These are phyloP conservation scores for Teunomyces stri DNA, from an alignment of 805 yeast genomes.

Conservation along the genomic window DNA sequence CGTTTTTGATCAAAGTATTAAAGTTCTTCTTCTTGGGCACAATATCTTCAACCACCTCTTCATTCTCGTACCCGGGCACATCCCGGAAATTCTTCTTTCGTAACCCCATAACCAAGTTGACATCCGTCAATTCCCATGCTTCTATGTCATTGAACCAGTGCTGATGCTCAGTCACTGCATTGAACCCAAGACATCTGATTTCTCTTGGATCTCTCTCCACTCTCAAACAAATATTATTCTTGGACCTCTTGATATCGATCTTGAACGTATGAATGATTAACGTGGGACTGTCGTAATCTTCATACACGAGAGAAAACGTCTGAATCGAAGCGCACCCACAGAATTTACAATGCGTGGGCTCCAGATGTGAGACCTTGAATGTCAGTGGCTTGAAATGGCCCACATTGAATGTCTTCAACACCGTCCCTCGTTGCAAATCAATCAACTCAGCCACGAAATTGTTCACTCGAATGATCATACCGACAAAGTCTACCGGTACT, in stretches of 20 bases:
- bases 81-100: conserved; percentile 27
- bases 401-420: conserved; percentile 59
- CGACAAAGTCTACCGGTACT: conserved; percentile 65
- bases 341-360: conserved; percentile 84
- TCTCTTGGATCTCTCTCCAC: conserved; percentile 93
- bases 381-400: conserved; percentile 60
- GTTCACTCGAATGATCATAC: conserved; percentile 65
- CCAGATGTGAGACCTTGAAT: conserved; percentile 72
- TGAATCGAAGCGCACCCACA: conserved; percentile 86
- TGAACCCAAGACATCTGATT: conserved; percentile 84
- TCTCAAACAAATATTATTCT: conserved; percentile 76
- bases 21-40: conserved; percentile 1
- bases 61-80: conserved; percentile 19
- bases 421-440: conserved; percentile 76
- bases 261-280: conserved; percentile 72
- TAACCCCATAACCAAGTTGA: conserved; percentile 70
- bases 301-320: conserved; percentile 70
- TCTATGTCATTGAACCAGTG: conserved; percentile 67
- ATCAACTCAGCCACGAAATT: conserved; percentile 59
- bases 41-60: conserved; percentile 1
- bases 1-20: conserved; percentile 8
- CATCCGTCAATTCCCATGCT: conserved; percentile 76
- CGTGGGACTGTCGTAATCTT: conserved; percentile 53
- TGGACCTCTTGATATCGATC: conserved; percentile 65
- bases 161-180: conserved; percentile 66